Base-by-base conservation (phyloP, 495 filamentous ascomycete genomes). In the Neohortaea acidophila region DNA sequence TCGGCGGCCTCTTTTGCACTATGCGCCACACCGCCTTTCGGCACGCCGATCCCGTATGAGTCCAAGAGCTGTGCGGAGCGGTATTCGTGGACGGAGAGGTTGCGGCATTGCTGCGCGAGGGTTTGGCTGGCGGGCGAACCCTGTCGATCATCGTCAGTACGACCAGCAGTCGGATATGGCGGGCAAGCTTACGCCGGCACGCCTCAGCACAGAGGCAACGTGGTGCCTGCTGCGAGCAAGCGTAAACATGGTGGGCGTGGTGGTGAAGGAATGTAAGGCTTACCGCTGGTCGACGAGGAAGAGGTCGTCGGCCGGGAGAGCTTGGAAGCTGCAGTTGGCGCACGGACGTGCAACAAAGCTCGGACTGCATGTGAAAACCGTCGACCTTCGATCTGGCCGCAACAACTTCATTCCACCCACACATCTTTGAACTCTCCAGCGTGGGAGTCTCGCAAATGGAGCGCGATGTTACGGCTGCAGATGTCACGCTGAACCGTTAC, bases 1-100 rank as follows among this genome's bases (percentile, higher is more conserved):
- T 72, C 70, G 69, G 94, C 89, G 29, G 89, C 89, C 65, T 96
- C 91, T 52, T 78, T 74, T 14, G 79, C 75, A 23, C 71, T 77
- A 51, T 69, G 73, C 44, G 89, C 89, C 44, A 87, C 84, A 53
- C 78, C 66, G 50, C 89, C 89, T 55, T 79, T 77, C 35, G 89
- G 89, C 21, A 93, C 81, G 50, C 81, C 84, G 51, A 97, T 72
- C 59, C 84, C 91, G 71, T 96, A 94, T 21, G 21, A 66, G 63
- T 81, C 77, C 51, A 97, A 69, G 37, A 97, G 75, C 45, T 81
- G 76, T 49, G 84, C 83, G 34, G 89, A 93, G 54, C 85, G 75
- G 67, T 94, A 94, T 65, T 97, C 89, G 68, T 97, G 89, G 50
- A 96, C 92, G 46, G 83, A 86, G 49, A 97, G 73, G 48, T 78